phyloP scores from a whole-genome alignment of 2,329 filamentous ascomycete species.

The Fusarium sp. region DNA sequence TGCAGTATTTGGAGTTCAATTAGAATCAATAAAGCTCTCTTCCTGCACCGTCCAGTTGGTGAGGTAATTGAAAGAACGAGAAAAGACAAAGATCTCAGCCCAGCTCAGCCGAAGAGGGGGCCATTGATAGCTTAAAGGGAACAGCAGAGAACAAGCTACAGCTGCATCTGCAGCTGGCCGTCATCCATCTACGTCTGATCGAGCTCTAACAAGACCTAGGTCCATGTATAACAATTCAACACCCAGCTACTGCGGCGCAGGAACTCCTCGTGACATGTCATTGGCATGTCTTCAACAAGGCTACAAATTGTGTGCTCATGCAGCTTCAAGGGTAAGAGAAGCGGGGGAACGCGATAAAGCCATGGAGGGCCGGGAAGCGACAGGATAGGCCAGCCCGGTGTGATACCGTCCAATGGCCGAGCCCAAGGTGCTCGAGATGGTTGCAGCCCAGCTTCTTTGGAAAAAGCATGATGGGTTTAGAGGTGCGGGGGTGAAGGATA shows the following conservation, averaged over 20 bases:
- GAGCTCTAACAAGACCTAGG: slow-evolving; percentile 28
- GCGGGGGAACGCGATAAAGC: slow-evolving; percentile 38
- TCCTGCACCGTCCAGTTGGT: slow-evolving; percentile 24
- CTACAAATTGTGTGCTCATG: slow-evolving; percentile 35
- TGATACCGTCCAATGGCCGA: slow-evolving; percentile 37
- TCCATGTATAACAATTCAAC: slow-evolving; percentile 35
- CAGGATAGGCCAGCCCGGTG: slow-evolving; percentile 22
- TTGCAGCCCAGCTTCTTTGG: slow-evolving; percentile 40
- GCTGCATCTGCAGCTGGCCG: slow-evolving; percentile 35
- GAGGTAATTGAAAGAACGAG: slow-evolving; percentile 26
- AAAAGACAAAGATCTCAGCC: slow-evolving; percentile 12
- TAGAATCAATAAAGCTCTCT: not conserved
- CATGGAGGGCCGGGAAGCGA: slow-evolving; percentile 35
- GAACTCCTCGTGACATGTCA: slow-evolving; percentile 36
- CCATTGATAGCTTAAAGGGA: slow-evolving; percentile 24
- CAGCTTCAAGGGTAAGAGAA: slow-evolving; percentile 7
- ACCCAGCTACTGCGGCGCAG: slow-evolving; percentile 12
- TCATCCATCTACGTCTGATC: slow-evolving; percentile 38
- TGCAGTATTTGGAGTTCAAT: not conserved
- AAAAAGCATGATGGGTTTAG: slow-evolving; percentile 32
- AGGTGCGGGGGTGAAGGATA: slow-evolving; percentile 32
- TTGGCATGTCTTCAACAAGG: slow-evolving; percentile 30
- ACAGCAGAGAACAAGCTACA: slow-evolving; percentile 19
- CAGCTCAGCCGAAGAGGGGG: slow-evolving; percentile 19
- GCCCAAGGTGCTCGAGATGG: slow-evolving; percentile 10